Evolutionary conservation across 495 filamentous ascomycete genomes (phyloP).

Genomic region (Tuber borchii): DNA sequence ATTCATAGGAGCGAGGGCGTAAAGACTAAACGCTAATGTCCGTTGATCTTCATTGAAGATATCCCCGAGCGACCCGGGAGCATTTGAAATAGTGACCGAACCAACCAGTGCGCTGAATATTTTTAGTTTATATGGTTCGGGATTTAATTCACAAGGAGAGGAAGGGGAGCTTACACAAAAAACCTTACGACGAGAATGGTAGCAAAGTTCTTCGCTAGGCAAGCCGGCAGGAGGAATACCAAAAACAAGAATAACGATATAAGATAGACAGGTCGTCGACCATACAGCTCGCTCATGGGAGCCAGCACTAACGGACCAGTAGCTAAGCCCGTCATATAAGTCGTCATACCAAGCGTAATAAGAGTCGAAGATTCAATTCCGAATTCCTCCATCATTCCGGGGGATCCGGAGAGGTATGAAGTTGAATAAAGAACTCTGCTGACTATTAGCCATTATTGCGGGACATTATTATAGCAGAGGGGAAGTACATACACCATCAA

Average conservation of each 20-base stretch:
- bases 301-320: conserved; percentile 66
- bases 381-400: conserved; percentile 63
- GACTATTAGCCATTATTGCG: background rate
- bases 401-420: conserved; percentile 65
- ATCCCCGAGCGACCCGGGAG: conserved; percentile 76
- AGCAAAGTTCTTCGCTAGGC: conserved; percentile 57
- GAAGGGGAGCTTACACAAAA: conserved; percentile 51
- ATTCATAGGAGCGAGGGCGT: conserved; percentile 72
- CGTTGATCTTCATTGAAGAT: conserved; percentile 66
- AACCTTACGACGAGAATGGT: conserved; percentile 65
- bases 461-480: background rate
- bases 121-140: background rate
- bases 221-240: conserved; percentile 64
- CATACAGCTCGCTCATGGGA: conserved; percentile 71
- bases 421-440: conserved; percentile 78
- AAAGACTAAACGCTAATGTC: conserved; percentile 65
- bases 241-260: conserved; percentile 57
- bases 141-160: background rate
- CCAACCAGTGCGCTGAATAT: conserved; percentile 60
- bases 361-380: conserved; percentile 50
- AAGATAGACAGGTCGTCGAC: conserved; percentile 67
- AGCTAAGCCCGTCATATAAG: conserved; percentile 69
- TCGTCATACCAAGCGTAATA: conserved; percentile 70
- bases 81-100: conserved; percentile 73
- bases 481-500: conserved; percentile 53